Conservation (phyloP, 805 yeast genomes). For the Wickerhamomyces kurtzmanii region DNA sequence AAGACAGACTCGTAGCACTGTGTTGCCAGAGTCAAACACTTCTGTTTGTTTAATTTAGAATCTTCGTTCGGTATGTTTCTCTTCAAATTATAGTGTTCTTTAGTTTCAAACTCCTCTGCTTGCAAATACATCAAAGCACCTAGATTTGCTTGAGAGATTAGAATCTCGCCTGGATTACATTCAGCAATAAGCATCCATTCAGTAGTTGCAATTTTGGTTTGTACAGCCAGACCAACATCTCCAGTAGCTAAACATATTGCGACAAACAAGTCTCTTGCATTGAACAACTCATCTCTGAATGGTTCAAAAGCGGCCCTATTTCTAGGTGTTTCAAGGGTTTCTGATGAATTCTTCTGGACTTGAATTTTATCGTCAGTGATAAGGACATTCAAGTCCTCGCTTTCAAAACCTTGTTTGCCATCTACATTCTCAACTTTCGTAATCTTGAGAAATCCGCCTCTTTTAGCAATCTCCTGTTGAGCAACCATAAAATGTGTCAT, state of each 20-base stretch:
- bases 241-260: conserved; percentile 63
- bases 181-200: conserved; percentile 71
- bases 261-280: conserved; percentile 65
- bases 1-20: conserved; percentile 33
- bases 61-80: conserved; percentile 13
- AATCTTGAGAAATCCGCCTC: conserved; percentile 18
- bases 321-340: conserved; percentile 22
- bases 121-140: conserved; percentile 63
- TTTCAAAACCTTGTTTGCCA: too few relatives aligned
- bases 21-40: conserved; percentile 22
- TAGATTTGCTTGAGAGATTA: conserved; percentile 57
- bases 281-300: conserved; percentile 69
- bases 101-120: conserved; percentile 51
- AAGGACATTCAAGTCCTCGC: too few relatives aligned
- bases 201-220: conserved; percentile 52
- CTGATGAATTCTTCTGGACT: too few relatives aligned
- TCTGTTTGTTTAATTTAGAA: conserved; percentile 13
- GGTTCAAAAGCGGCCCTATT: conserved; percentile 56
- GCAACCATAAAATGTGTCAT: conserved; percentile 57
- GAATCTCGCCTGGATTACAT: conserved; percentile 50
- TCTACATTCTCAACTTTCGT: not conserved
- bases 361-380: too few relatives aligned
- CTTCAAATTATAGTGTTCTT: conserved; percentile 25
- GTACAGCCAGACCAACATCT: conserved; percentile 52
- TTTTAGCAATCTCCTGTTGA: conserved; percentile 47